Percentiles rank a stretch among this genome's conserved stretches.
phyloP scores from a whole-genome alignment of 225 moss, liverwort and hornwort genomes.

The Ulota crispa region DNA sequence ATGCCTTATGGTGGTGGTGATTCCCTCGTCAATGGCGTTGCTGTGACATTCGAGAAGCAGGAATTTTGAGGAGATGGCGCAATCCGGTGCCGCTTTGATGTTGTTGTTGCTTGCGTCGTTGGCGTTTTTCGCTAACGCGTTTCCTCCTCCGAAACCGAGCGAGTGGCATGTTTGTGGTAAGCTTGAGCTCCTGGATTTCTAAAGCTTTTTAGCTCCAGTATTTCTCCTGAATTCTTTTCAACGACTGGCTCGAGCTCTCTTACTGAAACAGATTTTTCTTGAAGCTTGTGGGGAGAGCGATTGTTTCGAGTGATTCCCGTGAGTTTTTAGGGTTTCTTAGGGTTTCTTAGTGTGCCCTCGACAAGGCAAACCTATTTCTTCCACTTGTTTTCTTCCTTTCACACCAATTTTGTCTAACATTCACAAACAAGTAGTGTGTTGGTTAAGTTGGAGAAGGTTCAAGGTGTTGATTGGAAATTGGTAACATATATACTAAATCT shows the following conservation, averaged over 20 bases:
- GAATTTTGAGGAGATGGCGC: slow-evolving; percentile 34
- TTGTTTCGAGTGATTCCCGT: not conserved
- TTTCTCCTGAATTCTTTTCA: not conserved
- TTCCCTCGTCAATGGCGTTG: not conserved
- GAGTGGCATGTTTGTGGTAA: slow-evolving; percentile 56
- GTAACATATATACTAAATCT: no score
- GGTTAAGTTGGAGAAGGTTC: no score
- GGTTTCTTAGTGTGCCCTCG: not conserved
- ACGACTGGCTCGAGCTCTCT: not conserved
- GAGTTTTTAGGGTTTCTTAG: not conserved
- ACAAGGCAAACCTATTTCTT: no score
- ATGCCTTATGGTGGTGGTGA: not conserved
- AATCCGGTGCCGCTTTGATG: not conserved
- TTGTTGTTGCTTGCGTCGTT: slow-evolving; percentile 25
- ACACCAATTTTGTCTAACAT: no score
- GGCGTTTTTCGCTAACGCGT: slow-evolving; percentile 16
- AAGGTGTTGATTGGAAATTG: no score
- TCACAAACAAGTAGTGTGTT: no score
- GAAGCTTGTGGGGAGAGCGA: not conserved
- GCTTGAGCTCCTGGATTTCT: not conserved
- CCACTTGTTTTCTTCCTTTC: no score
- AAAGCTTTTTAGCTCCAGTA: slow-evolving; percentile 7
- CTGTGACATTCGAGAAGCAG: not conserved
- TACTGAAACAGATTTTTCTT: not conserved
- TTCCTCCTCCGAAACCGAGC: slow-evolving; percentile 42